Percentiles rank a stretch among this genome's conserved stretches.
phyloP scores from a whole-genome alignment of 2,329 filamentous ascomycete species.

The Nigrograna mackinnonii region DNA sequence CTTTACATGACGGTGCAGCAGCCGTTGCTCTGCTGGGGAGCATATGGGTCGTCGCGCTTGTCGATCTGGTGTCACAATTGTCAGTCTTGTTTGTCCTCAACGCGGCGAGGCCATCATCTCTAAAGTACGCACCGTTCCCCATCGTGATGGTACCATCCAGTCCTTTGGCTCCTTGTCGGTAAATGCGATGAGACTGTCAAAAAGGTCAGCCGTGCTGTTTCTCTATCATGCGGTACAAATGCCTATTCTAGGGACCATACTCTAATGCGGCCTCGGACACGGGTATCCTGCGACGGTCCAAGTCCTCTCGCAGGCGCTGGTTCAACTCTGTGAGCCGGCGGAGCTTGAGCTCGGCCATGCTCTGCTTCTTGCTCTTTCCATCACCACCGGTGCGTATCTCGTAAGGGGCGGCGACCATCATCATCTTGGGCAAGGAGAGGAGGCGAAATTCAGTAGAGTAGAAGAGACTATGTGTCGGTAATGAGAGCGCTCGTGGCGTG shows the following conservation, averaged over 20 bases:
- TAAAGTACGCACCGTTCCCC: slow-evolving; percentile 69
- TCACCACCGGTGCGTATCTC: slow-evolving; percentile 68
- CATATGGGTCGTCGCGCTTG: slow-evolving; percentile 97
- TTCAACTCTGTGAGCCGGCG: slow-evolving; percentile 96
- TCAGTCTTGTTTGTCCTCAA: slow-evolving; percentile 18
- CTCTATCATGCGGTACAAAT: slow-evolving; percentile 1
- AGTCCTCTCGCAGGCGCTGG: slow-evolving; percentile 90
- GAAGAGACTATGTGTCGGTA: too few species aligned
- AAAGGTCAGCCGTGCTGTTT: slow-evolving; percentile 21
- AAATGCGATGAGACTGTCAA: slow-evolving; percentile 86
- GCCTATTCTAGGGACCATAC: slow-evolving; percentile 36
- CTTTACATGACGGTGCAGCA: slow-evolving; percentile 93
- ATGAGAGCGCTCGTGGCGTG: slow-evolving; percentile 12
- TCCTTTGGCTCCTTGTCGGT: slow-evolving; percentile 93
- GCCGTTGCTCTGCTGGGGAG: slow-evolving; percentile 86
- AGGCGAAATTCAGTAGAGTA: too few species aligned
- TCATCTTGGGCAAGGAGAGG: slow-evolving; percentile 17
- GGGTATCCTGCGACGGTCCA: slow-evolving; percentile 92
- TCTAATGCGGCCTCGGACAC: slow-evolving; percentile 83
- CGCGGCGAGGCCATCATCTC: neutral
- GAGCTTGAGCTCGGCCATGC: slow-evolving; percentile 98
- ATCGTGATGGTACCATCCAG: slow-evolving; percentile 98
- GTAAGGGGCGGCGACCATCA: slow-evolving; percentile 64
- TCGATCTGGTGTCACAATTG: slow-evolving; percentile 64
- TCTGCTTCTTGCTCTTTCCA: slow-evolving; percentile 92